phyloP scores from a whole-genome alignment of 257 asterid species.

The Dorcoceras hygrometricum region DNA sequence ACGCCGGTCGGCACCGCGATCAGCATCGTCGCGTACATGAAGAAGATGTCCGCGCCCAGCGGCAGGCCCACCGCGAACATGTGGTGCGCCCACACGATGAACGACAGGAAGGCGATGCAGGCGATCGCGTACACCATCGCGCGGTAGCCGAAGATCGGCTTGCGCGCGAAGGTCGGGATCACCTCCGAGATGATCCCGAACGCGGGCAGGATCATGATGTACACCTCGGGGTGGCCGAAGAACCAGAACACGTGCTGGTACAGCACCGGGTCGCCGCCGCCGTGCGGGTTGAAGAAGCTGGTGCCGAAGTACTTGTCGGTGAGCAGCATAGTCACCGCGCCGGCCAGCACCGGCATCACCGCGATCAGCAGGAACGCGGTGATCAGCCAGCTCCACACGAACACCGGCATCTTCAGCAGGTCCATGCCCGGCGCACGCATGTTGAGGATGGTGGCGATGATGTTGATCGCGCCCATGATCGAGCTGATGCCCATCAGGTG shows the following conservation, averaged over 20 bases:
- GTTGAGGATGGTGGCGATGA: not conserved
- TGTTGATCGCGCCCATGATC: not conserved
- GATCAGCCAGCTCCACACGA: not conserved
- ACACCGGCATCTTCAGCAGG: not conserved
- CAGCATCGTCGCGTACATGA: not conserved
- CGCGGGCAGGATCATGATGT: not conserved
- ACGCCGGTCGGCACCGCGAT: not conserved
- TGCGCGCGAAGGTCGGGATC: not conserved
- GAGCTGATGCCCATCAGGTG: too few species aligned
- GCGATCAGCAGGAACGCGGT: not conserved
- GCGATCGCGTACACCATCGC: not conserved
- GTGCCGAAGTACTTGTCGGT: not conserved
- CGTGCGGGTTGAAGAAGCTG: not conserved
- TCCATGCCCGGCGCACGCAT: not conserved
- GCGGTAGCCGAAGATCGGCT: not conserved
- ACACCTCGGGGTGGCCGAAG: conserved; percentile 2
- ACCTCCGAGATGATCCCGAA: not conserved
- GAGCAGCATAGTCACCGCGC: not conserved
- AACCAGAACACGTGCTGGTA: conserved; percentile 4
- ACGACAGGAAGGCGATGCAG: not conserved
- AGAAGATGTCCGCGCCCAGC: not conserved
- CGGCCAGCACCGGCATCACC: not conserved
- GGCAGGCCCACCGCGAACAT: not conserved
- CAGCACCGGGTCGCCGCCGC: not conserved
- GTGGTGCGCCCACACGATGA: not conserved